Base-by-base conservation (phyloP, 2,329 filamentous ascomycete species). In the Colletotrichum gloeosporioides region DNA sequence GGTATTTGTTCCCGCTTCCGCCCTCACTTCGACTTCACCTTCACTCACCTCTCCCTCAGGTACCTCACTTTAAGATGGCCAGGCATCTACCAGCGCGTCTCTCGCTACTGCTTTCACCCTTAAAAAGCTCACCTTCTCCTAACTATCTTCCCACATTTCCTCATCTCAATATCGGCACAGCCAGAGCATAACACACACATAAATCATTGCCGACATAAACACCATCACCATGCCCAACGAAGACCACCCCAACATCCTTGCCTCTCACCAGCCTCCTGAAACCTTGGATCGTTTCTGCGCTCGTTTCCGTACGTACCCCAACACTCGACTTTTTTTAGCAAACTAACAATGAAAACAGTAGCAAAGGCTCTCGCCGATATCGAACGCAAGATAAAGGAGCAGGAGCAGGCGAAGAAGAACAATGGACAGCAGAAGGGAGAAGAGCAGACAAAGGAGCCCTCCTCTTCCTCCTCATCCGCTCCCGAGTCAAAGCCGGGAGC, bases 381-480 rank as follows among this genome's bases (percentile, higher is more conserved):
- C 39, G 39, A 44, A 12, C 8, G 39, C 5, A 44, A 44, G 18
- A 18, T 18, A 0, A 44, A 44, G 39, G 39, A 44, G 39, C 18
- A 44, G 39, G 39, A n/a, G 4, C 7, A 31, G 31, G 39, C 39
- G 39, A 44, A 5, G 18, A 44, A 44, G 18, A 44, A 44, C 3
- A 44, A 44, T n/a, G 5, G 39, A 44, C 39, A 44, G 39, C 16
- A n/a, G 16, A 18, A 18, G 8, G 36, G 39, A 10, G 39, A 44
- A 0, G 39, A 44, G 18, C 39, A 44, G 39, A n/a, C 0, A 44
- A 44, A 44, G 18, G 18, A 44, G 18, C 1, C 39, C 39, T 18
- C 36, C 0, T 0, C 6, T 22, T 49, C 5, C n/a, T 49, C n/a
- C 18, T 7, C 44, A 4, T 49, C 44, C 1, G 10, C 44, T 0